Conservation (phyloP, 2,329 filamentous ascomycete genomes). For the Fusarium tuaranense region DNA sequence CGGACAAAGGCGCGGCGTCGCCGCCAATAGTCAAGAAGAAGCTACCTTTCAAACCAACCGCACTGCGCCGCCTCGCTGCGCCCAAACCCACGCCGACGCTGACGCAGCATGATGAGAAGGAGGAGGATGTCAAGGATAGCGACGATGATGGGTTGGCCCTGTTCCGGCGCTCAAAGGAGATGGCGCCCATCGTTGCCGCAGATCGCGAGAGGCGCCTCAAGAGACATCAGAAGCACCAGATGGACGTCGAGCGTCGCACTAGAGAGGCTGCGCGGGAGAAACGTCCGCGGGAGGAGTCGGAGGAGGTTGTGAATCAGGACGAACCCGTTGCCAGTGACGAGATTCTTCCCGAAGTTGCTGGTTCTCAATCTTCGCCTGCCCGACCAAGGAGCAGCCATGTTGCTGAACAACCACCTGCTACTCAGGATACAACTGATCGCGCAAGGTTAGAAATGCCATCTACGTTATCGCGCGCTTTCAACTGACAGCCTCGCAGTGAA, state of each 20-base stretch:
- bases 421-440: conserved; percentile 24
- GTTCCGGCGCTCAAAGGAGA: conserved; percentile 63
- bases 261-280: conserved; percentile 34
- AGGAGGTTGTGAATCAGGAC: conserved; percentile 18
- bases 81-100: conserved; percentile 37
- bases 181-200: conserved; percentile 59
- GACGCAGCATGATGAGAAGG: conserved; percentile 22
- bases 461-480: not conserved
- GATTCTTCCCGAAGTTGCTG: not conserved
- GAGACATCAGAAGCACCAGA: conserved; percentile 43
- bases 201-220: conserved; percentile 51
- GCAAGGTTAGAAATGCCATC: conserved; percentile 35
- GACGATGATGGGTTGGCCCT: conserved; percentile 56
- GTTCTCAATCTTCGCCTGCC: not conserved
- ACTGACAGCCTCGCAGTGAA: conserved; percentile 44
- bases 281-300: conserved; percentile 34
- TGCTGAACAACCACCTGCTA: conserved; percentile 23
- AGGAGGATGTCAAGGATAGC: conserved; percentile 28
- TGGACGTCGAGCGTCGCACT: conserved; percentile 31
- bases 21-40: conserved; percentile 51
- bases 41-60: conserved; percentile 64
- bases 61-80: conserved; percentile 48
- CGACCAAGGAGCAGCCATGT: not conserved
- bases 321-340: not conserved
- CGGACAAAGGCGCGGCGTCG: conserved; percentile 43